Evolutionary conservation across 2,329 filamentous ascomycete species (phyloP), one percentile per base, ranked within the genome.

Genomic region (Keithomyces neogunnii): DNA sequence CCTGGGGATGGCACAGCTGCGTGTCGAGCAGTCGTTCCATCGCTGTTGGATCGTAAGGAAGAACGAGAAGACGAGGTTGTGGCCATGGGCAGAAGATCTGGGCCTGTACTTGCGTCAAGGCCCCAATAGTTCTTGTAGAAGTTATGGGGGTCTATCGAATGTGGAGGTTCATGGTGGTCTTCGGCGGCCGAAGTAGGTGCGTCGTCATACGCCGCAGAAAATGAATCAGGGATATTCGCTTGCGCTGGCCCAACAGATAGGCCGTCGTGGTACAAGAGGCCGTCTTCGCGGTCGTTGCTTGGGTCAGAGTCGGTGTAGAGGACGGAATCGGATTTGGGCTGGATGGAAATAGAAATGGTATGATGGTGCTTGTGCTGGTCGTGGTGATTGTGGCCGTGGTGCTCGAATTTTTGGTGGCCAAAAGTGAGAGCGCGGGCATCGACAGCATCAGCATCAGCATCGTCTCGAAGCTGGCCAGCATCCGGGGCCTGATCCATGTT

Each of bases 111-210:
- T 51, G 65, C 56, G 54, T 69, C 66, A 50, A 65, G 60, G 60
- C 64, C 66, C 59, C 68, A 69, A 60, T 75, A 76, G 63, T 69
- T 72, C 59, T 72, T 73, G 66, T 80, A 80, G 65, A 78, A 80
- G 63, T 77, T 71, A 72, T 78, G 76, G 59, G 77, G 75, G 59
- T 77, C 72, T 66, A 73, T 62, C 60, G 70, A 55, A 61, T 69
- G 56, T 59, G 68, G 68, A 63, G 67, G 63, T 57, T 65, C 66
- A 70, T 71, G 67, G 50, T 67, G 62, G 51, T 60, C 3, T 26
- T 13, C 55, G 50, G 57, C 58, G 47, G 53, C 43, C 30, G 56
- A 56, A 47, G 59, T 53, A 43, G 58, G 53, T 45, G 39, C 6
- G 39, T 57, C 54, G 56, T 59, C 53, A 43, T 30, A 9, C 11